Conservation (phyloP, 139 green algal genomes). For the Zygnema cylindricum region DNA sequence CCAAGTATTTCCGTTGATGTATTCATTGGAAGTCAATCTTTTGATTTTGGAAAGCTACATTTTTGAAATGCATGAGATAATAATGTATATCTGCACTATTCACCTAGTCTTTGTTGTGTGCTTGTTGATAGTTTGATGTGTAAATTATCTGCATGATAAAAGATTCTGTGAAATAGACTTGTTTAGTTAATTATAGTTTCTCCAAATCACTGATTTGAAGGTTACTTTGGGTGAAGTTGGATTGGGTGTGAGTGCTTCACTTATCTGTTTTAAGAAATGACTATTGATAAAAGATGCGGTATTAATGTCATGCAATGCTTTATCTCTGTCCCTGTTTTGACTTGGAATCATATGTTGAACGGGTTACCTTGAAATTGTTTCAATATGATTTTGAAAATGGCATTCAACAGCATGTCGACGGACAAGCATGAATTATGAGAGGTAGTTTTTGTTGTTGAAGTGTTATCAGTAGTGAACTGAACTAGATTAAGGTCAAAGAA, state of each 20-base stretch:
- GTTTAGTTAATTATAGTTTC: background rate
- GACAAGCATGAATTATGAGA: too few relatives aligned
- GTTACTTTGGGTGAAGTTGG: background rate
- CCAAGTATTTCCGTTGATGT: too few relatives aligned
- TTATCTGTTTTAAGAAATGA: background rate
- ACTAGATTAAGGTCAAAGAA: background rate
- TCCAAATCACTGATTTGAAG: background rate
- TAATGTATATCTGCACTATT: background rate
- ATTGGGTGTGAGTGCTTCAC: background rate
- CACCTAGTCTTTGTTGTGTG: background rate
- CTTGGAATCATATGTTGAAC: background rate
- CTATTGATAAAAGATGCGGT: background rate
- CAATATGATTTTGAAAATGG: too few relatives aligned
- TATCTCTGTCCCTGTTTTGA: background rate
- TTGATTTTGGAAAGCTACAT: background rate
- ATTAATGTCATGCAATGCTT: background rate
- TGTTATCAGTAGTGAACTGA: background rate
- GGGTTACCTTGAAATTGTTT: background rate
- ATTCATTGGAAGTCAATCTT: background rate
- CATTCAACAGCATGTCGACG: too few relatives aligned
- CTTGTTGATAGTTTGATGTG: constrained; percentile 1
- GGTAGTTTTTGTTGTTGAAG: too few relatives aligned
- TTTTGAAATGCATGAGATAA: background rate
- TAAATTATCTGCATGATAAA: background rate
- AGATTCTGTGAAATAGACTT: background rate